Base-by-base conservation (phyloP, 2,329 filamentous ascomycete genomes). In the Bertia moriformis region DNA sequence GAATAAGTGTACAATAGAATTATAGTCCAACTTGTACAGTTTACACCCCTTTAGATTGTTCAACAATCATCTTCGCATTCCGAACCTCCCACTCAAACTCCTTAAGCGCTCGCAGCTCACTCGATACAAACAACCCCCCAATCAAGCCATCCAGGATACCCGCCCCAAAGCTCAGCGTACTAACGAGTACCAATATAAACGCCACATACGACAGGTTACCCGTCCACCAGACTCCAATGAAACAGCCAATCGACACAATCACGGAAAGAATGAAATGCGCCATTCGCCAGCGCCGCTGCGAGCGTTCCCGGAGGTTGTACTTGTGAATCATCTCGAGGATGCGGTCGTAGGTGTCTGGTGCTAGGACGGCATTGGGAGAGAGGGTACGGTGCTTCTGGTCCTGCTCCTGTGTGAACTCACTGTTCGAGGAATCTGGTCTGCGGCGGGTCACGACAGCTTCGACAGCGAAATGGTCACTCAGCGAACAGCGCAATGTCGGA, bases 381-480 rank as follows among this genome's bases (percentile, higher is more conserved):
- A 40, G 44, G 29, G 22, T 10, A n/a, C 10, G 24, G n/a, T 29
- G 24, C 24, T 10, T n/a, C 10, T 10, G 10, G 10, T 29, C 24
- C 24, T 29, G 10, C 24, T 10, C 10, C n/a, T 29, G 10, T 27
- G 18, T 15, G 32, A 15, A 35, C 41, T 29, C 33, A 37, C 19
- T 20, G 40, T 37, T 32, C 44, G 37, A 15, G 52, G 43, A 19
- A 40, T 19, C 29, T 14, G 43, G 40, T 35, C 40, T 41, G 27
- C 42, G 37, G 12, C 71, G 66, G 3, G 62, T 59, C 7, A 96
- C 66, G 0, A 84, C 87, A 4, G 84, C 78, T 54, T 89, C 82
- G 39, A 96, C 82, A 17, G 85, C 87, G 56, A 95, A 96, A 56
- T 96, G 91, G 53, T 98, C 89, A 49, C 87, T 95, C 18, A 96